Percentiles rank a stretch among this genome's conserved stretches.
phyloP scores from a whole-genome alignment of 805 yeast genomes.

The Saturnispora galanensis region DNA sequence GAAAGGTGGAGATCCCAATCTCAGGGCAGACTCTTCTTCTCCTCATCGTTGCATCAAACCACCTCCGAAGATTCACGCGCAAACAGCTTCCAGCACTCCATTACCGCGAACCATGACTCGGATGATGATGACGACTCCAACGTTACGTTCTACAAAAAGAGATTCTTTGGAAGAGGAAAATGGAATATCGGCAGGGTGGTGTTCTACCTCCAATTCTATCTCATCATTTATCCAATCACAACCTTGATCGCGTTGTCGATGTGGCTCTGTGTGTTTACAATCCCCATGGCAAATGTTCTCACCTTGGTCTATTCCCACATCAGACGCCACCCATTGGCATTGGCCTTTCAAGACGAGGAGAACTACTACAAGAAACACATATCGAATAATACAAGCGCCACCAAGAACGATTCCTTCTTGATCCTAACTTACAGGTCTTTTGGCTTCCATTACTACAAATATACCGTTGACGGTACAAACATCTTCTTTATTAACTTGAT shows the following conservation, averaged over 20 bases:
- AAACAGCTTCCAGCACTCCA: neutral
- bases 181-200: constrained; percentile 81
- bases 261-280: constrained; percentile 81
- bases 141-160: constrained; percentile 21
- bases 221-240: constrained; percentile 59
- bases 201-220: constrained; percentile 64
- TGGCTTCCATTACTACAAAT: constrained; percentile 90
- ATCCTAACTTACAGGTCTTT: constrained; percentile 88
- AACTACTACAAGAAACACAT: constrained; percentile 32
- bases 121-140: constrained; percentile 23
- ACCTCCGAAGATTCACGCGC: constrained; percentile 7
- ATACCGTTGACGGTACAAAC: constrained; percentile 93
- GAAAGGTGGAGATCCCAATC: constrained; percentile 79
- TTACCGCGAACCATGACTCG: neutral
- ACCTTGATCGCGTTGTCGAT: constrained; percentile 44
- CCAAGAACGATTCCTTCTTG: constrained; percentile 51
- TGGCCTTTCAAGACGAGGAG: constrained; percentile 60
- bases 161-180: constrained; percentile 84
- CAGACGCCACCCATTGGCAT: constrained; percentile 82
- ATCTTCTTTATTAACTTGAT: constrained; percentile 82
- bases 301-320: constrained; percentile 62
- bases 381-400: constrained; percentile 9
- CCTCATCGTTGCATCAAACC: constrained; percentile 36
- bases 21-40: constrained; percentile 72
- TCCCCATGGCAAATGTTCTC: constrained; percentile 85